Base-by-base conservation (phyloP, 129 eudicot genomes). In the Flaveria sonorensis region DNA sequence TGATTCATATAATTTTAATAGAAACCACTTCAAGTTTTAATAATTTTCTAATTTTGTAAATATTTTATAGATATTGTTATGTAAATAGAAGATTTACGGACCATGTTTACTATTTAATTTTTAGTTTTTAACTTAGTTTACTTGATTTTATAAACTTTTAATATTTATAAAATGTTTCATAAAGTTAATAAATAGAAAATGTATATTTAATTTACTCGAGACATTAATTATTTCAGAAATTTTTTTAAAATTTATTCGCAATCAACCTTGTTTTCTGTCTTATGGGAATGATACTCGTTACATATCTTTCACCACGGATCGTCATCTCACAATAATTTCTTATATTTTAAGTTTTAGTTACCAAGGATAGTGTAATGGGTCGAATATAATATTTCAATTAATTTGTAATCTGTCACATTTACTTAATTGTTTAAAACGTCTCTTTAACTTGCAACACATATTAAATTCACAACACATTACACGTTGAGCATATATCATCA, bases 221-320 rank as follows among this genome's bases (percentile, higher is more conserved):
- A 60, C 24, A 39, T 66, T 10, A 30, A 77, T 26, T 52, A 9
- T 77, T 77, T 23, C 2, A 5, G 36, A 9, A 32, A 19, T 8
- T 50, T 51, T 51, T 10, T 2, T 36, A 5, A 51, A 14, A 5
- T 39, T 14, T 56, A 32, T 51, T 65, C 39, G 19, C 24, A 24
- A 77, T 68, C 69, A 77, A 68, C 69, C 13, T 42, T 69, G 10
- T 68, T 10, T 77, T 62, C 3, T 64, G 24, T 76, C 23, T 26
- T 70, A 57, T 57, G 75, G 81, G 61, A 69, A 78, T 26, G 39
- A 20, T 26, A 26, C 50, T 13, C 30, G 57, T 36, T 36, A 36
- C 23, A 76, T 78, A 62, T 70, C 82, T 70, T 78, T 78, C 63
- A 70, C 76, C 63, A 69, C 7, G 16, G 64, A 68, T 77, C 40